Evolutionary conservation across 1,284 basidiomycete genomes (phyloP).

Genomic region (Ceratobasidium sp.): DNA sequence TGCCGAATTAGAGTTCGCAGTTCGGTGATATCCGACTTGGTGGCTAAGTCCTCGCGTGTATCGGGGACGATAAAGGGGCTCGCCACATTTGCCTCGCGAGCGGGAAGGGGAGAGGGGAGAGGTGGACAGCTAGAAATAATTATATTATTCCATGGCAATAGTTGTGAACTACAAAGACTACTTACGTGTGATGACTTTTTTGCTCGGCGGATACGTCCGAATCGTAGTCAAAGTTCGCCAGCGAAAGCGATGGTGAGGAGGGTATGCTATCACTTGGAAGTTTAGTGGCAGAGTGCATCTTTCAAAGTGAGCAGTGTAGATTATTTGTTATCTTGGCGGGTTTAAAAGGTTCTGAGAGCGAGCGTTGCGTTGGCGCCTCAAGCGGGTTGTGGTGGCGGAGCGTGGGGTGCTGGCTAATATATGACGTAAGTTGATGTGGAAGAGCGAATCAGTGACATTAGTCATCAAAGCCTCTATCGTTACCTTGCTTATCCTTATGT

Average conservation of each 20-base stretch:
- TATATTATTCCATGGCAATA: not conserved
- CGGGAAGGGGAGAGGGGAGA: too few species aligned
- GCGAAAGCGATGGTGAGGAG: conserved; percentile 16
- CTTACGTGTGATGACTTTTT: not conserved
- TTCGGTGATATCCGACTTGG: conserved; percentile 13
- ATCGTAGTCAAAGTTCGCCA: conserved; percentile 24
- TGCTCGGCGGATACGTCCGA: not conserved
- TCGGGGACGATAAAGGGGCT: conserved; percentile 13
- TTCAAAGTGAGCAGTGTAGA: too few species aligned
- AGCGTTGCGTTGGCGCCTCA: too few species aligned
- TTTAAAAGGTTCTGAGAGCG: too few species aligned
- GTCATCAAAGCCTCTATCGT: too few species aligned
- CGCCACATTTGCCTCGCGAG: not conserved
- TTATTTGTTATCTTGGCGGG: too few species aligned
- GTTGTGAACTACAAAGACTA: not conserved
- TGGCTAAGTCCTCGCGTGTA: conserved; percentile 3
- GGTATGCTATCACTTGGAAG: not conserved
- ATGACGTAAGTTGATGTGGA: too few species aligned
- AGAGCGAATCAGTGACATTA: too few species aligned
- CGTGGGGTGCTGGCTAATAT: too few species aligned
- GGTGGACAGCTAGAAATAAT: not conserved
- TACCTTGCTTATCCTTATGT: too few species aligned
- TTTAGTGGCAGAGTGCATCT: not conserved
- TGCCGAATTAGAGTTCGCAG: conserved; percentile 20
- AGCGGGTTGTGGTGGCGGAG: too few species aligned